Evolutionary conservation across 2,329 filamentous ascomycete species (phyloP), one percentile per base, ranked within the genome.

Genomic region (Penicillium janthinellum): DNA sequence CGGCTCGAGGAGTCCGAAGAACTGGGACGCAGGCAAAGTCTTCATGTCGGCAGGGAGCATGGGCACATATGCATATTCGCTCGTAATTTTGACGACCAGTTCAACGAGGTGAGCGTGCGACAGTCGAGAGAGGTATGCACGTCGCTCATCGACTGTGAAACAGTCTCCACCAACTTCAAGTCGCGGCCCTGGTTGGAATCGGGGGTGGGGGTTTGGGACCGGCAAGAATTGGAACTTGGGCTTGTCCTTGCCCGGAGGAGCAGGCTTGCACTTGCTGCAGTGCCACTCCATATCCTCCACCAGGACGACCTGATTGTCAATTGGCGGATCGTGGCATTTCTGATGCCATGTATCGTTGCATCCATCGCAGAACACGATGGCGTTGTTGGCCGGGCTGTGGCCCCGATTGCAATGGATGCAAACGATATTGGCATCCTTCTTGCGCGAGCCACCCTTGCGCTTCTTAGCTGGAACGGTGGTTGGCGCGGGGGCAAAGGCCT

Each of bases 301-400:
- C 38, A 82, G 82, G 49, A 93, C 84, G 20, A 89, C 85, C 17
- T 88, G 85, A 62, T 88, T 84, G n/a, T 84, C 82, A 61, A 96
- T 90, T 8, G 84, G 83, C 1, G 91, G 91, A 59, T 90, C 84
- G 73, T 96, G 91, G 70, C 91, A 96, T 68, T 86, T 86, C 73
- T 92, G 90, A 75, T 96, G 91, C 84, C 91, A 96, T 44, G 88
- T 86, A 34, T 83, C 82, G 72, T 91, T 90, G 78, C 91, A 96
- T 15, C 87, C 87, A 75, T 94, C 90, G 77, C 91, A 96, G 74
- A 93, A 92, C 2, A 95, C 90, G 71, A 96, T 93, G 77, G 88
- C 85, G 76, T 95, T 95, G 66, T 80, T 86, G n/a, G 81, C 74
- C 3, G 89, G 88, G 69, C 89, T 91, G 64, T 89, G 84, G 10